Evolutionary conservation across 1,284 basidiomycete species (phyloP).

Genomic region (Trametes hirsuta): DNA sequence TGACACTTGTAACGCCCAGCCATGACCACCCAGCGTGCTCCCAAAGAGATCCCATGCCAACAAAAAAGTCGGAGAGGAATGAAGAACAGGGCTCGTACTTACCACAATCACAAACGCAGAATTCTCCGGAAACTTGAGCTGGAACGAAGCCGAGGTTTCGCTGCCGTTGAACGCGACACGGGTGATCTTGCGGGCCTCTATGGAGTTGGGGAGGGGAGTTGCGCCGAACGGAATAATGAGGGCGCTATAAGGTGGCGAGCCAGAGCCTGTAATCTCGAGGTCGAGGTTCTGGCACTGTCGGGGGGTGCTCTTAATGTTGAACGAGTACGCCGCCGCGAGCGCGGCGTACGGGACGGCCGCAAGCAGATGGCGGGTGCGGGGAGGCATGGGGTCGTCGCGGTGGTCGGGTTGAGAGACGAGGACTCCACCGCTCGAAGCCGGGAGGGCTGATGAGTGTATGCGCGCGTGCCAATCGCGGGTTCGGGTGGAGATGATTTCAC

Average conservation of each 20-base stretch:
- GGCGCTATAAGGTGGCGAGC: constrained; percentile 62
- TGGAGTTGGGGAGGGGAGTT: constrained; percentile 56
- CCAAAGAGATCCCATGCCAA: not conserved
- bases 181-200: constrained; percentile 68
- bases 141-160: constrained; percentile 50
- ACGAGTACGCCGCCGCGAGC: constrained; percentile 54
- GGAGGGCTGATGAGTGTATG: constrained; percentile 7
- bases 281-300: constrained; percentile 67
- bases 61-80: not conserved
- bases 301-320: constrained; percentile 59
- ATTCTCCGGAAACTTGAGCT: constrained; percentile 65
- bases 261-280: constrained; percentile 54
- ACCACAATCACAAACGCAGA: constrained; percentile 79
- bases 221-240: constrained; percentile 70
- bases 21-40: not conserved
- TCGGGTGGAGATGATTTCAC: constrained; percentile 16
- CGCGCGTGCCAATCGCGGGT: constrained; percentile 7
- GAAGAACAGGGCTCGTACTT: constrained; percentile 37
- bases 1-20: not conserved
- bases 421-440: constrained; percentile 12
- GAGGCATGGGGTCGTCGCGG: constrained; percentile 4
- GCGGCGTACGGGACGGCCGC: constrained; percentile 23
- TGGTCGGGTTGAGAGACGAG: not conserved
- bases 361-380: constrained; percentile 9
- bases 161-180: constrained; percentile 52